Base-by-base conservation (phyloP, 805 yeast genomes). In the Candida chauliodis region DNA sequence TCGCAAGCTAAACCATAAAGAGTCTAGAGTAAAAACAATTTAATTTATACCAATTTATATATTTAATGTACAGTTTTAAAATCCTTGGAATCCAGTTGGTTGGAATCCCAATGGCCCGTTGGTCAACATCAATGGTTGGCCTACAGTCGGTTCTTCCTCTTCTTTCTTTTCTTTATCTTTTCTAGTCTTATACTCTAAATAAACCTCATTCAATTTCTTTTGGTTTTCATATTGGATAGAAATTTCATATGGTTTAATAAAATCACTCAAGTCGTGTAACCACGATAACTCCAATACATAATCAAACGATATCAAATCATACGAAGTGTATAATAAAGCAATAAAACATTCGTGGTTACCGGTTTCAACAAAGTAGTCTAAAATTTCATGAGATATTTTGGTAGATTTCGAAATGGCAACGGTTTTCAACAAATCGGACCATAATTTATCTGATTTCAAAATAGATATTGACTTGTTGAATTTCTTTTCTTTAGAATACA, bases 281-380 rank as follows among this genome's bases (percentile, higher is more conserved):
- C 99, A 93, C 23, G 95, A 75, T 48, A 89, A 68, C 62, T 93
- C 99, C 49, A 84, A 64, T 15, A 91, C 96, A 53, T 81, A 81
- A 55, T 93, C 99, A 48, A 78, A 79, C 37, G 78, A 78, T 48
- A 93, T 71, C 55, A 82, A 69, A 37, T 83, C 85, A 61, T 93
- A 93, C 54, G 95, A 86, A 5, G 87, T 70, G 67, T 83, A 93
- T 55, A 93, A 73, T 44, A 90, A 77, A 5, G 96, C 97, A 53
- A 89, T 84, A 58, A 88, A 85, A 53, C 96, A 86, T 70, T 93
- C 99, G 63, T 83, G 88, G 69, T 93, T 93, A 50, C 96, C 98
- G 27, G 95, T 87, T 53, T 91, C 97, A 43, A 93, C 97, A 61
- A 93, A 93, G 69, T 91, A 93, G 38, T 83, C 76, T 59, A 93